A percentile compares a stretch with the other conserved stretches of the same genome.
phyloP scores from a whole-genome alignment of 805 yeast species.

The Wickerhamomyces alni region DNA sequence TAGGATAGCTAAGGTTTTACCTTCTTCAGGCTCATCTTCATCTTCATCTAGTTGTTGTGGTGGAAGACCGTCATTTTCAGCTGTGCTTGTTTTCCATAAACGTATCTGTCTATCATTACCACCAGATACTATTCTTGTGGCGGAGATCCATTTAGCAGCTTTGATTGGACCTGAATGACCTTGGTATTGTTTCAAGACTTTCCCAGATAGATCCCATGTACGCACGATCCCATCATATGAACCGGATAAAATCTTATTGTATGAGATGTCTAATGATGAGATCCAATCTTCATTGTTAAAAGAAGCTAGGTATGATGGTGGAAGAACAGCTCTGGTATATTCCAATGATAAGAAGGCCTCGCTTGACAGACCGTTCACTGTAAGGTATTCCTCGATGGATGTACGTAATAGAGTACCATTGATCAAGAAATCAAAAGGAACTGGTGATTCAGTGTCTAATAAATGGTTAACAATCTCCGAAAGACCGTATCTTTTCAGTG shows the following conservation, averaged over 20 bases:
- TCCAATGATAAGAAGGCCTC: slow-evolving; percentile 79
- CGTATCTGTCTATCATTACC: slow-evolving; percentile 88
- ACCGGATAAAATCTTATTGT: slow-evolving; percentile 67
- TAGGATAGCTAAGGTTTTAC: slow-evolving; percentile 75
- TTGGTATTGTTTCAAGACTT: slow-evolving; percentile 68
- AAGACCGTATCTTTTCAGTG: slow-evolving; percentile 83
- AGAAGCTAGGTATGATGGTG: slow-evolving; percentile 88
- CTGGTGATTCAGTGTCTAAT: slow-evolving; percentile 50
- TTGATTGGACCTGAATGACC: slow-evolving; percentile 90
- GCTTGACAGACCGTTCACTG: slow-evolving; percentile 68
- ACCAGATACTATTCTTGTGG: slow-evolving; percentile 71
- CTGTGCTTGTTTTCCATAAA: slow-evolving; percentile 70
- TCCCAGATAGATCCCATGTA: slow-evolving; percentile 78
- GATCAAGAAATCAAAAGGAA: slow-evolving; percentile 90
- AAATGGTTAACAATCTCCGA: slow-evolving; percentile 95
- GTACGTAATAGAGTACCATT: slow-evolving; percentile 78
- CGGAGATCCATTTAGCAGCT: slow-evolving; percentile 72
- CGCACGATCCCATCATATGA: slow-evolving; percentile 94
- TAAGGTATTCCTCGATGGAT: slow-evolving; percentile 74
- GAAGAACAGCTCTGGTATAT: slow-evolving; percentile 86
- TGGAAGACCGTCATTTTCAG: slow-evolving; percentile 15
- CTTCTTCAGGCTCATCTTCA: slow-evolving; percentile 50
- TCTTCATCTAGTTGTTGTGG: slow-evolving; percentile 31
- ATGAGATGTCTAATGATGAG: slow-evolving; percentile 49
- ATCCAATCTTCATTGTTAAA: slow-evolving; percentile 96